These are phyloP conservation scores for Helicocarpus griseus DNA, from an alignment of 2,329 filamentous ascomycete species.

Conservation along the genomic window DNA sequence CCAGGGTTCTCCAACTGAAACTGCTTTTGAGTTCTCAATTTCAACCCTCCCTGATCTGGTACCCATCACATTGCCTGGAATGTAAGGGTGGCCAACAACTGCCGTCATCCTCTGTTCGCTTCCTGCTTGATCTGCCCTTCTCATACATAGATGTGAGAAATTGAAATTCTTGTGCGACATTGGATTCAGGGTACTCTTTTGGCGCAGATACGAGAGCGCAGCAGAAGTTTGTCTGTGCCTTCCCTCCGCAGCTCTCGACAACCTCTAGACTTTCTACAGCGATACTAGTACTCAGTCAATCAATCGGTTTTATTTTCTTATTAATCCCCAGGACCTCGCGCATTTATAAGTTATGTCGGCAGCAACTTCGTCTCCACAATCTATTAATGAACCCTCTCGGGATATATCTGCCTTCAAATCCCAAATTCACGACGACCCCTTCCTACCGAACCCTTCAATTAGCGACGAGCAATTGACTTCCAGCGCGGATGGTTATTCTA, in stretches of 20 bases:
- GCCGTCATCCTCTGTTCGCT: not conserved
- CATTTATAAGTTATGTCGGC: slow-evolving; percentile 14
- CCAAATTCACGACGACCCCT: slow-evolving; percentile 27
- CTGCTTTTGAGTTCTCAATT: not conserved
- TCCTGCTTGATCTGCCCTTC: not conserved
- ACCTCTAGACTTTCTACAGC: not conserved
- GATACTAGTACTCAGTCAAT: not conserved
- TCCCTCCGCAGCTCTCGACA: too few species aligned
- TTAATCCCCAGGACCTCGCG: not conserved
- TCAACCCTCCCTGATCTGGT: not conserved
- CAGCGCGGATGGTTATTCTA: slow-evolving; percentile 23
- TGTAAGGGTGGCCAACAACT: not conserved
- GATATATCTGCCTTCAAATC: slow-evolving; percentile 23
- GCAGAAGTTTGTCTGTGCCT: not conserved
- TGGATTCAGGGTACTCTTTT: not conserved
- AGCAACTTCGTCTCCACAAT: slow-evolving; percentile 14
- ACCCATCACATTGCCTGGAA: not conserved
- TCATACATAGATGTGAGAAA: not conserved
- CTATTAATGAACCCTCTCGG: slow-evolving; percentile 14
- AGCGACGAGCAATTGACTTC: slow-evolving; percentile 29
- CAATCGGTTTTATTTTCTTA: not conserved
- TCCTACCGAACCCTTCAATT: slow-evolving; percentile 29
- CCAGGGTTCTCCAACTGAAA: too few species aligned
- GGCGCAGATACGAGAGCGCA: not conserved
- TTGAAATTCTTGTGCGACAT: not conserved